Evolutionary conservation across 352 stramenopile species (phyloP).

Genomic region (Pythium aristosporum): DNA sequence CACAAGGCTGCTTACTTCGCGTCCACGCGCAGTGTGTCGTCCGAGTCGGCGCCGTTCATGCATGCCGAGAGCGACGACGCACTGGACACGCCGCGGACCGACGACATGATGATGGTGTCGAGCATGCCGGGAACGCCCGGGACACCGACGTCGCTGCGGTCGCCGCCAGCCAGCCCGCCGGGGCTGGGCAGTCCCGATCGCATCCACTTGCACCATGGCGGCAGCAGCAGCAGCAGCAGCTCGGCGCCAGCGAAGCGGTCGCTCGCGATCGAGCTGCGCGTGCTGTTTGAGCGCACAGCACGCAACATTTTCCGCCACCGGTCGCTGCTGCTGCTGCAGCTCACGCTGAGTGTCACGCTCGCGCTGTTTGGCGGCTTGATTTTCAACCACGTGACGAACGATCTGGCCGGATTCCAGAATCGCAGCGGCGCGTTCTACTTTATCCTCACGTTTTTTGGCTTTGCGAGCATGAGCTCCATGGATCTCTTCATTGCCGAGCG

Average conservation of each 20-base stretch:
- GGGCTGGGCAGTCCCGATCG: slow-evolving; percentile 19
- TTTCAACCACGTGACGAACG: slow-evolving; percentile 81
- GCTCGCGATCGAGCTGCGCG: slow-evolving; percentile 56
- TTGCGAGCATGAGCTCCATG: slow-evolving; percentile 85
- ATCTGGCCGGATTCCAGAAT: slow-evolving; percentile 84
- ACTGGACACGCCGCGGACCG: slow-evolving; percentile 46
- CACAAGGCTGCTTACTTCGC: slow-evolving; percentile 1
- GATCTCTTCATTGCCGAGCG: slow-evolving; percentile 78
- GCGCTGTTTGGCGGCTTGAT: slow-evolving; percentile 68
- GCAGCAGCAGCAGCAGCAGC: slow-evolving; percentile 1
- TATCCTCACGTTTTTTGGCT: slow-evolving; percentile 85
- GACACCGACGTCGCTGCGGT: slow-evolving; percentile 17
- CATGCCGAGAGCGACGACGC: slow-evolving; percentile 33
- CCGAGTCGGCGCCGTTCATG: slow-evolving; percentile 62
- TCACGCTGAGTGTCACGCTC: slow-evolving; percentile 55
- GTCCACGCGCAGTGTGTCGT: slow-evolving; percentile 15
- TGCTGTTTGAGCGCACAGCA: slow-evolving; percentile 66
- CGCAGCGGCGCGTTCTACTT: slow-evolving; percentile 85
- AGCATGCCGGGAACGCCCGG: slow-evolving; percentile 21
- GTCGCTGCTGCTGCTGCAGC: slow-evolving; percentile 65
- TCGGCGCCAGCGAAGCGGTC: slow-evolving; percentile 33
- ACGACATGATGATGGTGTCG: slow-evolving; percentile 24
- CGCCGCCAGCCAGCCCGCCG: slow-evolving; percentile 31
- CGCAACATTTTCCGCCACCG: slow-evolving; percentile 76
- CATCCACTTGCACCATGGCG: slow-evolving; percentile 8